A percentile compares a stretch with the other conserved stretches of the same genome.
Evolutionary conservation across 225 moss, liverwort and hornwort genomes (phyloP).

Genomic region (Marchantia polymorpha): DNA sequence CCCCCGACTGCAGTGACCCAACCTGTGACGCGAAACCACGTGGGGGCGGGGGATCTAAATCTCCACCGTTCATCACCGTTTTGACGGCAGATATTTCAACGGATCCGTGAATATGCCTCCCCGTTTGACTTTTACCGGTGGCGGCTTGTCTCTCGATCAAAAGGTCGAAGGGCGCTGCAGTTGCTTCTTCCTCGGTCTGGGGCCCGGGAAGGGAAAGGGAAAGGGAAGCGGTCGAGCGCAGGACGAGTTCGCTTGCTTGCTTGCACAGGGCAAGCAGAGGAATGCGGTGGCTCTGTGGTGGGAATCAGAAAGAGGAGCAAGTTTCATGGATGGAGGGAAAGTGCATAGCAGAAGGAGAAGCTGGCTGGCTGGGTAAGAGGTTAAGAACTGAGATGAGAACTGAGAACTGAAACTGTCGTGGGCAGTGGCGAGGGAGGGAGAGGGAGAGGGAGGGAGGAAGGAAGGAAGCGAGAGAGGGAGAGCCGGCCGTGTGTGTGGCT

Average conservation of each 20-base stretch:
- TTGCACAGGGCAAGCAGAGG: not conserved
- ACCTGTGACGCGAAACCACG: not conserved
- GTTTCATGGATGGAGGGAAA: not conserved
- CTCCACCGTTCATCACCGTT: not conserved
- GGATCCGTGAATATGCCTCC: not conserved
- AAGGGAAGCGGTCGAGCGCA: not conserved
- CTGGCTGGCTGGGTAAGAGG: not conserved
- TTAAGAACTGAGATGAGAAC: conserved; percentile 9
- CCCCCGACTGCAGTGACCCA: not conserved
- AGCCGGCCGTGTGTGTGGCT: no score
- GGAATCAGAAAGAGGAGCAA: not conserved
- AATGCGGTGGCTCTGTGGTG: not conserved
- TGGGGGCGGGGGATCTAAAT: not conserved
- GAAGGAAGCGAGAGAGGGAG: no score
- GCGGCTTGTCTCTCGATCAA: not conserved
- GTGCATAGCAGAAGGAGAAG: not conserved
- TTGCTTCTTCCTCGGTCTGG: not conserved
- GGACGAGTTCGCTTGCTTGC: no score
- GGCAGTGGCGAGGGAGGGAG: no score
- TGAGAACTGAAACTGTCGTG: not conserved
- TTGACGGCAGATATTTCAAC: not conserved
- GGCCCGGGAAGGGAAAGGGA: not conserved
- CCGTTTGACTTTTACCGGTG: not conserved
- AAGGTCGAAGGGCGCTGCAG: not conserved
- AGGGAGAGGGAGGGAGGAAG: no score